A percentile compares a stretch with the other conserved stretches of the same genome.
These are phyloP conservation scores for Cardiosporidium cionae DNA, from an alignment of 169 alveolate genomes.

Conservation along the genomic window DNA sequence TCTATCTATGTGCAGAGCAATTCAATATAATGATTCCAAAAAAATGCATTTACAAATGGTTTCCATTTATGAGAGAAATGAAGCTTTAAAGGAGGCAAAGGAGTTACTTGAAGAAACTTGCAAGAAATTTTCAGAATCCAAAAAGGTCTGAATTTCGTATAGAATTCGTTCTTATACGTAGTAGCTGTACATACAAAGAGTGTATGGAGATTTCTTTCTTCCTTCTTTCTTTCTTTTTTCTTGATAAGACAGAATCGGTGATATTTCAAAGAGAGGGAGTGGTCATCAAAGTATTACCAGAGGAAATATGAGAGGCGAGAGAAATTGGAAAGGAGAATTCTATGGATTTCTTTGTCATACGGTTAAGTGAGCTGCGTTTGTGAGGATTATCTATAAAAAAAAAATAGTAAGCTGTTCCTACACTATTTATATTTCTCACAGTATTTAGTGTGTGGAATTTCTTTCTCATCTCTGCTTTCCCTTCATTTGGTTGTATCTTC, in stretches of 20 bases:
- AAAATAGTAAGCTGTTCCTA: neutral
- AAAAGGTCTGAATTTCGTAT: slow-evolving; percentile 32
- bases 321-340: neutral
- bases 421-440: neutral
- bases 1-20: slow-evolving; percentile 7
- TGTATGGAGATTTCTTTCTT: too few relatives aligned
- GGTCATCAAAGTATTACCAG: too few relatives aligned
- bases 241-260: too few relatives aligned
- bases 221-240: too few relatives aligned
- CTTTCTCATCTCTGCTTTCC: neutral
- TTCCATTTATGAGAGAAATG: slow-evolving; percentile 28
- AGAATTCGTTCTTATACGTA: neutral
- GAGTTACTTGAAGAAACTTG: slow-evolving; percentile 18
- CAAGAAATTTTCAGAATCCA: slow-evolving; percentile 27
- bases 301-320: neutral
- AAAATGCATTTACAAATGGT: slow-evolving; percentile 26
- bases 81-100: slow-evolving; percentile 9
- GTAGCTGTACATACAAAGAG: neutral
- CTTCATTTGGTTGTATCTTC: neutral
- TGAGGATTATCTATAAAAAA: neutral
- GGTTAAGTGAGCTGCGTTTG: neutral
- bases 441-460: neutral
- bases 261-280: too few relatives aligned
- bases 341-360: neutral
- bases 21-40: neutral